Base-by-base conservation (phyloP, 2,329 filamentous ascomycete genomes). In the Xylariaceae sp. region DNA sequence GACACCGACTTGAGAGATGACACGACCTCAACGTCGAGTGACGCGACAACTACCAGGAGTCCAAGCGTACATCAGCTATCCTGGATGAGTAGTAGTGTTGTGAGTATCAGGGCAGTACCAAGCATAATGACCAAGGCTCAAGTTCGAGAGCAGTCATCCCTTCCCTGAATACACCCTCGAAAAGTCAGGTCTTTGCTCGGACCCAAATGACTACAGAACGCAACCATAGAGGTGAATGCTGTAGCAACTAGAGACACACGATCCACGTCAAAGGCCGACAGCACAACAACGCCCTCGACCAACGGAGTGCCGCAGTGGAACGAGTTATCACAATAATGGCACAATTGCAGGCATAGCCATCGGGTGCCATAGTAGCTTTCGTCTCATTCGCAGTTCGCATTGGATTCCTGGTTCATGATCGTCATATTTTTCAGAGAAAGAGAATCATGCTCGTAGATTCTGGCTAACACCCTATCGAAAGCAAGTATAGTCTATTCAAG, bases 331-430 rank as follows among this genome's bases (percentile, higher is more conserved):
- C 3, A 10, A 30, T 3, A 48, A 4, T 6, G 41, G 41, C 19
- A 41, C 11, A 5, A 27, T 44, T 15, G 15, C 12, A 17, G 45
- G 42, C 35, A 45, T 42, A 41, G 45, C 30, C 5, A n/a, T 42
- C 31, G 49, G n/a, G 40, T 17, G 15, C 18, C 15, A 11, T 33
- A n/a, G n/a, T 11, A 35, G 35, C 19, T 32, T n/a, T 19, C 44
- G 7, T 6, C 11, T 19, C 14, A 10, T 41, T 47, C 36, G 2
- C 5, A 5, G 18, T 17, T 18, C 33, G 44, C 9, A 6, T 47
- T 31, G 22, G 27, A 5, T 38, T 51, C 12, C 30, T 44, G 11
- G 15, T 47, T 11, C 17, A 51, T n/a, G 47, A 51, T 32, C 27
- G 48, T 14, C 40, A 19, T 4, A 47, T 10, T 14, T 30, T 14